Evolutionary conservation across 768 basidiomycete genomes (phyloP).

Genomic region (Xanthoconium purpureum): DNA sequence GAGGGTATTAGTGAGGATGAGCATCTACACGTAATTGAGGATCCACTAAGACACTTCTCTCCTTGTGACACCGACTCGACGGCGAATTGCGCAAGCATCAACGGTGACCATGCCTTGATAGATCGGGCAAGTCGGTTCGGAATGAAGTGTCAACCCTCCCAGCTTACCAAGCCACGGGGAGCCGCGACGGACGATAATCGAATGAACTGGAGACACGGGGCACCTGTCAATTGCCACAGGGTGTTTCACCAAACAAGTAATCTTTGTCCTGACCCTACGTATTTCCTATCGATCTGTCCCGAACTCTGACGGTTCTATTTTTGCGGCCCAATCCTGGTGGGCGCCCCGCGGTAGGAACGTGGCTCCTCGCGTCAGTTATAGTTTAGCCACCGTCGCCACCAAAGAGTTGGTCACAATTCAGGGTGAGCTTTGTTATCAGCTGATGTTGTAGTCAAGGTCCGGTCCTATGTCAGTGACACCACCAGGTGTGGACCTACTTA

Average conservation of each 20-base stretch:
- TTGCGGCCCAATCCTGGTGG: slow-evolving; percentile 1
- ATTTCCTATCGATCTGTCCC: not conserved
- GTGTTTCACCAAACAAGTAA: slow-evolving; percentile 1
- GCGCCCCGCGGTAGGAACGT: not conserved
- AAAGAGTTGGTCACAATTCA: no score
- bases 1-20: not conserved
- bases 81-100: not conserved
- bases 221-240: not conserved
- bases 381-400: not conserved
- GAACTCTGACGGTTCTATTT: not conserved
- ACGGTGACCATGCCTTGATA: not conserved
- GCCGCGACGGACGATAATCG: slow-evolving; percentile 3
- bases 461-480: not conserved
- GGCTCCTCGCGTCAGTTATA: not conserved
- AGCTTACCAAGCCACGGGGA: slow-evolving; percentile 3
- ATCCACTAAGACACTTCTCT: not conserved
- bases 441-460: not conserved
- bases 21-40: slow-evolving; percentile 1
- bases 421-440: not conserved
- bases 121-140: not conserved
- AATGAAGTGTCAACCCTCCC: not conserved
- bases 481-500: no score
- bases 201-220: slow-evolving; percentile 5
- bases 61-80: slow-evolving; percentile 7
- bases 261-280: not conserved